Percentiles rank a stretch among this genome's conserved stretches.
Conservation (phyloP, 345 rosid species). For the Dimocarpus longan region DNA sequence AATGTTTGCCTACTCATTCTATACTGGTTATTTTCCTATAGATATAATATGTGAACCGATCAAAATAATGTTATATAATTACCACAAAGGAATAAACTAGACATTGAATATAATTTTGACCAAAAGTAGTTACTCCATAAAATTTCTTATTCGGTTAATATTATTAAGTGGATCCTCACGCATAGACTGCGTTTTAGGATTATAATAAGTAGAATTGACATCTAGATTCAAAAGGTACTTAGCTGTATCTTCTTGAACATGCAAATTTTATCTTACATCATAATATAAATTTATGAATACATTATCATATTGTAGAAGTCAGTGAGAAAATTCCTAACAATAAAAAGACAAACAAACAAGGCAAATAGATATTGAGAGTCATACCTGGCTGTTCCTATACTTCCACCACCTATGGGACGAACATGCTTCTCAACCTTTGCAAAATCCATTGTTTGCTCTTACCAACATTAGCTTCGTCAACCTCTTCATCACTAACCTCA, state of each 20-base stretch:
- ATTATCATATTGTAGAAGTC: background rate
- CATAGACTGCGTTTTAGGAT: constrained; percentile 77
- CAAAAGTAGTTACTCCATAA: constrained; percentile 42
- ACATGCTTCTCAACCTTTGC: constrained; percentile 98
- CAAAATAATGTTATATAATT: background rate
- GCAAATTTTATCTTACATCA: too few relatives aligned
- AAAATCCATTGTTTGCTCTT: constrained; percentile 97
- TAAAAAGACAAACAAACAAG: background rate
- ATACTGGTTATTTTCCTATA: constrained; percentile 42
- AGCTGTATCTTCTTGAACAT: constrained; percentile 59
- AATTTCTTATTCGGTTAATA: constrained; percentile 70
- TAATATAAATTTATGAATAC: constrained; percentile 2
- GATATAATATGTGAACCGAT: background rate
- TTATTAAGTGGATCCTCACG: constrained; percentile 84
- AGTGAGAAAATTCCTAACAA: too few relatives aligned
- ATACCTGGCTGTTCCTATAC: constrained; percentile 93
- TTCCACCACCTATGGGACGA: constrained; percentile 93
- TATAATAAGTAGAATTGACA: constrained; percentile 71
- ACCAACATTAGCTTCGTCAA: constrained; percentile 83
- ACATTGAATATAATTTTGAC: background rate
- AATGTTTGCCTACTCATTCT: constrained; percentile 72
- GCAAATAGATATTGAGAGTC: background rate
- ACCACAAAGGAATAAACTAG: background rate
- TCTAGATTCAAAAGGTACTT: constrained; percentile 75
- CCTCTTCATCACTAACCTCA: constrained; percentile 63